These are phyloP conservation scores for Mrakia hoshinonis DNA, from an alignment of 768 basidiomycete species.

Conservation along the genomic window DNA sequence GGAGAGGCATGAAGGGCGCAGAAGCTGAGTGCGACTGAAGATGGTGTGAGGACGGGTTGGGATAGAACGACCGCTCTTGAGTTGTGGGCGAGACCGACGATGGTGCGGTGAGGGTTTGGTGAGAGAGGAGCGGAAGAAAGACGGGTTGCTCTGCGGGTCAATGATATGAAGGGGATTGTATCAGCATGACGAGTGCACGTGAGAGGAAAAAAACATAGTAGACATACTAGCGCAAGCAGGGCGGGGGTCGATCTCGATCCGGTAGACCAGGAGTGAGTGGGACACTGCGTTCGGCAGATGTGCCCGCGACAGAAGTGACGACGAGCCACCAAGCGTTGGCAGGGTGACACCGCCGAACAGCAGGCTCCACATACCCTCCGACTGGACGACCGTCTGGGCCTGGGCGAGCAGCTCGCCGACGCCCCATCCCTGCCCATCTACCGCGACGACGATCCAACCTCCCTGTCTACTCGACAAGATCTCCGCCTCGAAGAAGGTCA, in stretches of 20 bases:
- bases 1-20: conserved; percentile 36
- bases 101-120: conserved; percentile 49
- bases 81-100: conserved; percentile 52
- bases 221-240: not conserved
- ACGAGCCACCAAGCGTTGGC: not conserved
- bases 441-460: not conserved
- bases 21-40: conserved; percentile 34
- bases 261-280: conserved; percentile 60
- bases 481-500: not conserved
- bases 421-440: conserved; percentile 11
- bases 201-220: not conserved
- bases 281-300: conserved; percentile 53
- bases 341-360: not conserved
- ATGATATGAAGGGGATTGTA: conserved; percentile 39
- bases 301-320: conserved; percentile 44
- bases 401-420: not conserved
- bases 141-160: conserved; percentile 42
- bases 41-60: conserved; percentile 30
- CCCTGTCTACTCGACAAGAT: not conserved
- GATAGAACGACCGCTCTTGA: conserved; percentile 58
- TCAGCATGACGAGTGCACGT: conserved; percentile 34
- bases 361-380: not conserved
- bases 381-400: not conserved
- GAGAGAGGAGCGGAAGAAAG: conserved; percentile 50
- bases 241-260: conserved; percentile 19